These are phyloP conservation scores for Irpex sp. DNA, from an alignment of 1,284 basidiomycete genomes.

Conservation along the genomic window DNA sequence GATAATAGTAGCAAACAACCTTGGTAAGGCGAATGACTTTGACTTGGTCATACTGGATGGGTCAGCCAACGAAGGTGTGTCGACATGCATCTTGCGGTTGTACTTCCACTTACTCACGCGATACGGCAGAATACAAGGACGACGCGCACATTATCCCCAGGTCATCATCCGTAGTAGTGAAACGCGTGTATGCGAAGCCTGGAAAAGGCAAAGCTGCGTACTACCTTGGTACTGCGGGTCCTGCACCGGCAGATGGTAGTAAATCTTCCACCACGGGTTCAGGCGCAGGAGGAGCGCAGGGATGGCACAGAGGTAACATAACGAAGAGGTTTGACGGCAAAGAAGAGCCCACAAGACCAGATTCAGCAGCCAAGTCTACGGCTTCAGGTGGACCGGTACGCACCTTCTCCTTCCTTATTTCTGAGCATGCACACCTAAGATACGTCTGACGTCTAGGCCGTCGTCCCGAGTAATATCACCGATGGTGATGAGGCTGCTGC, in stretches of 20 bases:
- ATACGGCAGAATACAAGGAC: slow-evolving; percentile 77
- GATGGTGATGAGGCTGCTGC: slow-evolving; percentile 77
- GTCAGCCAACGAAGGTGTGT: slow-evolving; percentile 80
- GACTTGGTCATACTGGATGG: slow-evolving; percentile 86
- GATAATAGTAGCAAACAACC: slow-evolving; percentile 93
- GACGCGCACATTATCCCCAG: slow-evolving; percentile 90
- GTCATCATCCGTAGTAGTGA: slow-evolving; percentile 90
- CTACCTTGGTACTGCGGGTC: slow-evolving; percentile 66
- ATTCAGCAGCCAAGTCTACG: slow-evolving; percentile 6
- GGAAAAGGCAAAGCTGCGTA: slow-evolving; percentile 92
- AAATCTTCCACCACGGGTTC: slow-evolving; percentile 19
- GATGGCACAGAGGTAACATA: slow-evolving; percentile 65
- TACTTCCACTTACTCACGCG: neutral
- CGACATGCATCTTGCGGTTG: slow-evolving; percentile 7
- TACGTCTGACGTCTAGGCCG: slow-evolving; percentile 12
- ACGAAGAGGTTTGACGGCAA: slow-evolving; percentile 89
- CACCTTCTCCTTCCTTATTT: neutral
- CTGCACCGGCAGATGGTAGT: slow-evolving; percentile 27
- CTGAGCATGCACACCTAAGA: slow-evolving; percentile 11
- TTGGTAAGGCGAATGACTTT: slow-evolving; percentile 95
- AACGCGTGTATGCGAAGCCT: slow-evolving; percentile 83
- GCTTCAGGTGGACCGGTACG: slow-evolving; percentile 20
- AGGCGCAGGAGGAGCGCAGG: slow-evolving; percentile 24
- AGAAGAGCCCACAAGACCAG: slow-evolving; percentile 41
- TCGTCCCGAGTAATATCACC: slow-evolving; percentile 38